A percentile compares a stretch with the other conserved stretches of the same genome.
Evolutionary conservation across 1,139 yeast genomes (phyloP).

Genomic region (Kodamaea anthophila): DNA sequence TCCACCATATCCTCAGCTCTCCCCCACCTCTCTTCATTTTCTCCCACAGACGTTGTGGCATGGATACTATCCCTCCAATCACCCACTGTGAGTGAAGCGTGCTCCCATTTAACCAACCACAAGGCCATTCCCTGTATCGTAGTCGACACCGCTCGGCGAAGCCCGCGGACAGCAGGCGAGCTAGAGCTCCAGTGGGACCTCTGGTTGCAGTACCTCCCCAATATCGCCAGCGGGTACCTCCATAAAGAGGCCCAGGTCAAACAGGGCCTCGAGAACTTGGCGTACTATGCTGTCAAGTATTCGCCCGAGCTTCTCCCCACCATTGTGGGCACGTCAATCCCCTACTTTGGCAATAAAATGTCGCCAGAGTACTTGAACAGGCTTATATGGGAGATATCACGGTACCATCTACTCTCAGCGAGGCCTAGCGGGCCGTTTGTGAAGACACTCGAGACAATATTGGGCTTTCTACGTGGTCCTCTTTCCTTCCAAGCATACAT

Average conservation of each 20-base stretch:
- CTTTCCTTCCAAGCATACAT: conserved; percentile 29
- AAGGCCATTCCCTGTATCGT: conserved; percentile 33
- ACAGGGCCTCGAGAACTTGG: conserved; percentile 19
- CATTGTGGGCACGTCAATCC: conserved; percentile 14
- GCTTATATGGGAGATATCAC: conserved; percentile 11
- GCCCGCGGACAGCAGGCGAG: conserved; percentile 30
- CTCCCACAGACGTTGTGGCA: conserved; percentile 11
- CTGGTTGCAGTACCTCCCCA: conserved; percentile 22
- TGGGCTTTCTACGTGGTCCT: conserved; percentile 1
- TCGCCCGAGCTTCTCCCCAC: conserved; percentile 17
- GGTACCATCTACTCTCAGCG: conserved; percentile 6
- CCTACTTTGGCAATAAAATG: conserved; percentile 6
- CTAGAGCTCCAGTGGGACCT: conserved; percentile 31
- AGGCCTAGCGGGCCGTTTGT: conserved; percentile 29
- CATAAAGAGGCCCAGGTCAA: conserved; percentile 16
- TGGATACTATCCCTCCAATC: conserved; percentile 29
- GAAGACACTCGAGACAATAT: conserved; percentile 5
- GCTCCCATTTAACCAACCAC: conserved; percentile 20
- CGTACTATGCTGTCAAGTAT: conserved; percentile 22
- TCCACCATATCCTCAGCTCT: neutral
- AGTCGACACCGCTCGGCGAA: conserved; percentile 29
- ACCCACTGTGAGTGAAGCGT: conserved; percentile 22
- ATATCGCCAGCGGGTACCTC: conserved; percentile 14
- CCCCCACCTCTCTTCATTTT: conserved; percentile 1
- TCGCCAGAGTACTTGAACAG: conserved; percentile 9